Percentiles rank a stretch among this genome's conserved stretches.
These are phyloP conservation scores for Jamesozyma lodderae DNA, from an alignment of 805 yeast species.

Conservation along the genomic window DNA sequence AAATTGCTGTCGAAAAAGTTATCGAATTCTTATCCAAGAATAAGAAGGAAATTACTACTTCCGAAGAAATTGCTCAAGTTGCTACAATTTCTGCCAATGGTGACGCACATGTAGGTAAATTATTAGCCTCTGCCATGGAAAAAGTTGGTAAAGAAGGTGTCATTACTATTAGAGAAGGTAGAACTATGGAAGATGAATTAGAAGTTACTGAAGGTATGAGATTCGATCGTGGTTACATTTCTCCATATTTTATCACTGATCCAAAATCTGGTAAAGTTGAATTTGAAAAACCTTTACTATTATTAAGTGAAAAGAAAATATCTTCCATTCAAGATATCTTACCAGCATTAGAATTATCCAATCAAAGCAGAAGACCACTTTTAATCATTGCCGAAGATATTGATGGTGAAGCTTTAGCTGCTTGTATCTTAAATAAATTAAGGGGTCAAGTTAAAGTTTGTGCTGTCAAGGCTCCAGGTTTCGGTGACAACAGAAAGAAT, in stretches of 20 bases:
- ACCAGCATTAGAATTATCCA: slow-evolving; percentile 88
- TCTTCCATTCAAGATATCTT: slow-evolving; percentile 82
- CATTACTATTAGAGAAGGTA: slow-evolving; percentile 94
- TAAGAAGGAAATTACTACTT: slow-evolving; percentile 88
- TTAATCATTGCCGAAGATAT: slow-evolving; percentile 90
- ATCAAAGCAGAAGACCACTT: slow-evolving; percentile 87
- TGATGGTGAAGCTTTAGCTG: slow-evolving; percentile 98
- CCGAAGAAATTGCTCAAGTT: slow-evolving; percentile 94
- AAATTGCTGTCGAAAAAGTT: slow-evolving; percentile 91
- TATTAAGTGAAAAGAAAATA: slow-evolving; percentile 88
- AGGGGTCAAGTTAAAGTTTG: slow-evolving; percentile 98
- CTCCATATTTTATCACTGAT: slow-evolving; percentile 93
- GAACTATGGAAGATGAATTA: slow-evolving; percentile 90
- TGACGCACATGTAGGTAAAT: slow-evolving; percentile 81
- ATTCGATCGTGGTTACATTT: slow-evolving; percentile 94
- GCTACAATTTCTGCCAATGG: slow-evolving; percentile 98
- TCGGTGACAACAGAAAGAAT: slow-evolving; percentile 97
- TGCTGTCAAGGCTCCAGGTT: slow-evolving; percentile 97
- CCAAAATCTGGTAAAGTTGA: slow-evolving; percentile 89
- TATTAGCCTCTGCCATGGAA: slow-evolving; percentile 94
- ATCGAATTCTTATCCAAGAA: slow-evolving; percentile 73
- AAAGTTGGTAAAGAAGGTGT: slow-evolving; percentile 99
- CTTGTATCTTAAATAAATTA: slow-evolving; percentile 91
- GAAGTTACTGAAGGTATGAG: slow-evolving; percentile 98
- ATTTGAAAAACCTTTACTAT: slow-evolving; percentile 83